Conservation (phyloP, 176 grass and related monocot genomes). For the Hordeum vulgare region DNA sequence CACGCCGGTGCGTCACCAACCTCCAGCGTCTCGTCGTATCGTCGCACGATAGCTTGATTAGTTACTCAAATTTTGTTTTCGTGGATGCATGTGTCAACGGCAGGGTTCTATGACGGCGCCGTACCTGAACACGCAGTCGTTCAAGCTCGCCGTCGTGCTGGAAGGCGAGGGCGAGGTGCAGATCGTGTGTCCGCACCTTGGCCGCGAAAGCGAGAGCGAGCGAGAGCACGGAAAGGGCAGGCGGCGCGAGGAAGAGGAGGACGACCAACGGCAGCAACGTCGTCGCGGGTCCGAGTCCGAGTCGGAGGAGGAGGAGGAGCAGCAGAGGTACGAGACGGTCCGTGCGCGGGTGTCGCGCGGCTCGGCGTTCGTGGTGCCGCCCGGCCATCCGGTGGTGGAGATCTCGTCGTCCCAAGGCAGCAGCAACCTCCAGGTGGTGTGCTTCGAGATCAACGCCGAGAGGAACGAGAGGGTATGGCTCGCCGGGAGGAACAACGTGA, state of each 20-base stretch:
- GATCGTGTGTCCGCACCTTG: conserved; percentile 69
- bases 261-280: background rate
- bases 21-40: too few species aligned
- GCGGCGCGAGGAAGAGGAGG: background rate
- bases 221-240: conserved; percentile 10
- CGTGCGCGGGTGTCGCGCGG: conserved; percentile 27
- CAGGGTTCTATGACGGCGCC: conserved; percentile 83
- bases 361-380: conserved; percentile 49
- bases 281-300: background rate
- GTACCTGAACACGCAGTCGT: conserved; percentile 47
- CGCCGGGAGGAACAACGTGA: conserved; percentile 51
- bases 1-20: conserved; percentile 9
- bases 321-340: conserved; percentile 34
- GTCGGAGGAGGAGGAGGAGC: background rate
- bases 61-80: background rate
- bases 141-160: conserved; percentile 48
- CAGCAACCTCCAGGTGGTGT: conserved; percentile 57
- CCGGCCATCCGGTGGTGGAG: conserved; percentile 47
- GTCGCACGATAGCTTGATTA: background rate
- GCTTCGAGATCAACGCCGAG: conserved; percentile 55
- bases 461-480: conserved; percentile 69
- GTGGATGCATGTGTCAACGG: background rate
- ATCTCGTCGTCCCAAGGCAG: conserved; percentile 38
- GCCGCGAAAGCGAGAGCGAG: background rate
- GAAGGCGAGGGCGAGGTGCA: conserved; percentile 38